Evolutionary conservation across 306 rosid species (phyloP).

Genomic region (Echinosophora koreensis): DNA sequence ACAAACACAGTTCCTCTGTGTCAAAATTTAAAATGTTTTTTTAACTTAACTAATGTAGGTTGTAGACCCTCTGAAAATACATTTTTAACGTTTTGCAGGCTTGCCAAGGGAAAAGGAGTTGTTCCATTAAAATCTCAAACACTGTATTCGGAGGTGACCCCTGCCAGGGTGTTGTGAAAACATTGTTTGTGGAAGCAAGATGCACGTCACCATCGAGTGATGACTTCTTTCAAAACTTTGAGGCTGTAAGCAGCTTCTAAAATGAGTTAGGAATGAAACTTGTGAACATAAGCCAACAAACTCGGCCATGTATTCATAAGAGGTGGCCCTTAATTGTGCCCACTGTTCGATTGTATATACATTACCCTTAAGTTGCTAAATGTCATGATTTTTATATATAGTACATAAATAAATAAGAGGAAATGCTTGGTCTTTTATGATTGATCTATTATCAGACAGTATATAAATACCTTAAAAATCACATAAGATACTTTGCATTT

Average conservation of each 20-base stretch:
- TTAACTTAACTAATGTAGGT: too few relatives aligned
- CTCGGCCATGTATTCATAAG: background rate
- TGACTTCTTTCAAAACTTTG: constrained; percentile 47
- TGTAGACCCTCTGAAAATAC: background rate
- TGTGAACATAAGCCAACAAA: background rate
- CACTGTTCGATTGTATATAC: constrained; percentile 12
- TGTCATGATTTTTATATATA: background rate
- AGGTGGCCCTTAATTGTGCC: constrained; percentile 28
- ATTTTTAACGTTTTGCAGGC: constrained; percentile 55
- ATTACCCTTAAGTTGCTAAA: background rate
- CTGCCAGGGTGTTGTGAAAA: constrained; percentile 71
- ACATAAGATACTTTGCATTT: too few relatives aligned
- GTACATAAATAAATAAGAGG: background rate
- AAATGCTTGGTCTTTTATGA: background rate
- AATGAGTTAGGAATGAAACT: constrained; percentile 4
- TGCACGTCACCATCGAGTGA: constrained; percentile 55
- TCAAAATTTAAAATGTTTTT: background rate
- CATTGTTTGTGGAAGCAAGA: constrained; percentile 83
- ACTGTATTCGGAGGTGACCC: constrained; percentile 70
- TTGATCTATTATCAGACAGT: too few relatives aligned
- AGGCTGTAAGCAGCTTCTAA: constrained; percentile 43
- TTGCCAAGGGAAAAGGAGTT: constrained; percentile 78
- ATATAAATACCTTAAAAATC: too few relatives aligned
- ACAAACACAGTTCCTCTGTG: background rate
- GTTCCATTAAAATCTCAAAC: constrained; percentile 72